Evolutionary conservation across 768 basidiomycete species (phyloP), one percentile per base, ranked within the genome.

Genomic region (Rhizopogon vinicolor): DNA sequence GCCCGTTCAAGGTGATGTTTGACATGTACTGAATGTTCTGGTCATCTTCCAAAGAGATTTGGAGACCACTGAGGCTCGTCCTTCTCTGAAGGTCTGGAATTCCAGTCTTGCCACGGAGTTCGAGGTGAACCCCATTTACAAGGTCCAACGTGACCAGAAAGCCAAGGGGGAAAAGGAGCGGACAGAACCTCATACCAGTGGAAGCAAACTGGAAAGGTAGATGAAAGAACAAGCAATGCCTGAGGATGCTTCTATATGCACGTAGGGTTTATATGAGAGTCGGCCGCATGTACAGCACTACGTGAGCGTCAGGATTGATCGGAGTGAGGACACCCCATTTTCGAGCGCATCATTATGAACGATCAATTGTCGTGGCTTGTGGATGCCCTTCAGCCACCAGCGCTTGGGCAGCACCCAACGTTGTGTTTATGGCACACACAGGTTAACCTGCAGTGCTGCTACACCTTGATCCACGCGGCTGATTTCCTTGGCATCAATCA

Each of bases 1-100:
- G 22, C 16, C 65, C 71, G n/a, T 75, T 73, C 22, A 80, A 58
- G 1, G 74, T 72, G 55, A 78, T 65, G 52, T 76, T 75, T 19
- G 71, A 68, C 9, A 50, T 44, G 53, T 79, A 80, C 48, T 62
- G 33, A 14, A 78, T 28, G 51, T 78, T 66, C 14, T 64, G 62
- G 6, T 57, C 46, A 52, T 77, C 65, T 39, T 44, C 37, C 19
- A 78, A 53, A 14, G 62, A 58, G 1, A 57, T 51, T 19, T 68
- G 51, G 10, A 63, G 54, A 9, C 68, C 75, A 12, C 63, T 42
- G 37, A 75, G 51, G 39, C 65, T 54, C 3, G 63, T 48, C 55
- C 76, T 65, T 45, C 63, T 63, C 9, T 55, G 54, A 18, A 70
- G 58, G 2, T 41, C 22, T 29, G 58, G 25, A 39, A 57, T 33